Base-by-base conservation (phyloP, 2,329 filamentous ascomycete species). In the Fulvia fulva region DNA sequence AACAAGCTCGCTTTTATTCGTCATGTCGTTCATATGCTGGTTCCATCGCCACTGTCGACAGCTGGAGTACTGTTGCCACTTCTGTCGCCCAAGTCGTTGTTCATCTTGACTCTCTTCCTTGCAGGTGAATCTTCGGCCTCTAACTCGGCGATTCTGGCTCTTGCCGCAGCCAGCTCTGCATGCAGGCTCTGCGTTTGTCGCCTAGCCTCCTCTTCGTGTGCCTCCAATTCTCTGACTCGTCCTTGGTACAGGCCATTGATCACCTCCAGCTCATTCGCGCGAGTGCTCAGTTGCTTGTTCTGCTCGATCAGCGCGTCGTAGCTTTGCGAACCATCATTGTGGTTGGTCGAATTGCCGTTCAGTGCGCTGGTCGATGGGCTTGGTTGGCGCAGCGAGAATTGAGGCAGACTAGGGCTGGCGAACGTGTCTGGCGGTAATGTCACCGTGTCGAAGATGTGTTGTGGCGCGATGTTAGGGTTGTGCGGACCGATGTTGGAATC, bases 181-280 rank as follows among this genome's bases (percentile, higher is more conserved):
- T 81, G 80, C 62, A 88, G 75, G 52, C 83, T 80, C 2, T 78
- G 76, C 75, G 85, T 76, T 64, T 83, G 80, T 69, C 85, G 76
- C 70, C 87, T 77, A 53, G 88, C 84, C 50, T 83, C 85, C 50
- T 83, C 83, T 70, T 93, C 89, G 69, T 88, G 88, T 65, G 87
- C 84, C 71, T 95, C 90, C 12, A 94, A 80, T 71, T 94, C 81
- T 71, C 86, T 74, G 43, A 97, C 85, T 11, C 78, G 76, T 60
- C 88, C 87, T 47, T 79, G 77, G 72, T 88, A 89, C 21, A 89
- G 75, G 55, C 87, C 83, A 68, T 86, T 97, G 78, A 99, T 97
- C 53, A 99, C 84, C 72, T 99, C 94, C 23, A 99, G 82, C 74
- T 99, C 94, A 67, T 88, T 94, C 32, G 99, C 93, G 44, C 94